Percentiles rank a stretch among this genome's conserved stretches.
These are phyloP conservation scores for Cordyceps tenuipes DNA, from an alignment of 2,329 filamentous ascomycete species.

Conservation along the genomic window DNA sequence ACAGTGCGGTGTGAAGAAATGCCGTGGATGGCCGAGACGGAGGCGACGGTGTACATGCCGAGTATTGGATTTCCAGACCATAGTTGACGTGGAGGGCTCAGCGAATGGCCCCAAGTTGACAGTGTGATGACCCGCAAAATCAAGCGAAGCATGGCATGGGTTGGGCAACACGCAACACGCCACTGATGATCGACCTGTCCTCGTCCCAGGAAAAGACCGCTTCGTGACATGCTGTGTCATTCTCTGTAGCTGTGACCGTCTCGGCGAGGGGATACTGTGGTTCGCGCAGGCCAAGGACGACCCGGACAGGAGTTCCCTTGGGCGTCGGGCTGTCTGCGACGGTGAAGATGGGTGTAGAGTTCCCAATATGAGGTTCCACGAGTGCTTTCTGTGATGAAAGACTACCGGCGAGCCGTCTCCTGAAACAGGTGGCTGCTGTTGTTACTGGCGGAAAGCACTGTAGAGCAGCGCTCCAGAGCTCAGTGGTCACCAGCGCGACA, in stretches of 20 bases:
- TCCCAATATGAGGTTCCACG: too few species aligned
- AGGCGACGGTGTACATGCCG: not conserved
- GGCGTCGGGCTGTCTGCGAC: too few species aligned
- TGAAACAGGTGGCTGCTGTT: too few species aligned
- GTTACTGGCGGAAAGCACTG: too few species aligned
- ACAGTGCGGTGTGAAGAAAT: not conserved
- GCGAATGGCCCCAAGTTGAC: too few species aligned
- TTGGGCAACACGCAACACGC: not conserved
- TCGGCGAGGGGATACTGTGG: not conserved
- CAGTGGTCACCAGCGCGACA: not conserved
- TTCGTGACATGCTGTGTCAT: too few species aligned
- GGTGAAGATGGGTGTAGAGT: too few species aligned
- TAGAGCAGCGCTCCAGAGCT: too few species aligned
- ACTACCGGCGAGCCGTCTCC: too few species aligned
- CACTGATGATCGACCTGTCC: not conserved
- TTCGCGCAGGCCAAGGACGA: slow-evolving; percentile 1
- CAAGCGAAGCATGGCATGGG: not conserved
- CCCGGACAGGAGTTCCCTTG: not conserved
- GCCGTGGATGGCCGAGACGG: not conserved
- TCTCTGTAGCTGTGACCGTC: not conserved
- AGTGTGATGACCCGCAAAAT: not conserved
- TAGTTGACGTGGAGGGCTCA: too few species aligned
- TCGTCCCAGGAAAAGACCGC: not conserved
- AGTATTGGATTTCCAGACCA: not conserved
- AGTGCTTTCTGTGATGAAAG: too few species aligned